phyloP scores from a whole-genome alignment of 257 asterid genomes.

The Nicotiana tomentosiformis region DNA sequence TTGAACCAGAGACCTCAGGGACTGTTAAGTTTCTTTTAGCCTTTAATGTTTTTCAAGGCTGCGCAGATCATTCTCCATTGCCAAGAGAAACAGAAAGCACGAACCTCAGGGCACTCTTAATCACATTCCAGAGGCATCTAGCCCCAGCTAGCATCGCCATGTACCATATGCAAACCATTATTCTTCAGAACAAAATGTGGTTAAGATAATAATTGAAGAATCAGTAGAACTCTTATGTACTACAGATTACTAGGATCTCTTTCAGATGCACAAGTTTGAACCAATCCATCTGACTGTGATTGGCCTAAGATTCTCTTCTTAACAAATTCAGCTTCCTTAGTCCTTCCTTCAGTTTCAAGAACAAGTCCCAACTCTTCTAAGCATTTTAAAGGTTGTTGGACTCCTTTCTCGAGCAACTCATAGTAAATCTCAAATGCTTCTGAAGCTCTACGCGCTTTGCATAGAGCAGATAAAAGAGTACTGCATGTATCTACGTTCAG shows the following conservation, averaged over 20 bases:
- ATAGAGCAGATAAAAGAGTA: slow-evolving; percentile 42
- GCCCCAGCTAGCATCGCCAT: neutral
- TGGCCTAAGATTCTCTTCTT: slow-evolving; percentile 46
- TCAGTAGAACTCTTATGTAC: neutral
- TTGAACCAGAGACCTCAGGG: neutral
- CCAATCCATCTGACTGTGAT: neutral
- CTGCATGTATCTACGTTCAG: slow-evolving; percentile 23
- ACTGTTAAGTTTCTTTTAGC: neutral
- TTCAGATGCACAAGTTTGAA: neutral
- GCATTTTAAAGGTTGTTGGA: slow-evolving; percentile 44
- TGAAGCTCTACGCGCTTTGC: slow-evolving; percentile 26
- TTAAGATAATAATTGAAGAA: neutral
- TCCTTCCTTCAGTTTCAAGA: slow-evolving; percentile 55
- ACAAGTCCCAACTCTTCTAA: slow-evolving; percentile 43
- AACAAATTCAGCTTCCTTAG: slow-evolving; percentile 70
- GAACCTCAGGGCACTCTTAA: neutral
- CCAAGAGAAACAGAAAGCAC: neutral
- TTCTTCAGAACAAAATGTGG: neutral
- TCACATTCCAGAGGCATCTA: neutral
- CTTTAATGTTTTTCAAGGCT: neutral
- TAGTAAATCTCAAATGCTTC: slow-evolving; percentile 70
- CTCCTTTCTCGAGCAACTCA: slow-evolving; percentile 55
- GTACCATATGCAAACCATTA: neutral
- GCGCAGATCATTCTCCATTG: neutral
- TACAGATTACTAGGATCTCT: neutral